Evolutionary conservation across 164 flowering plant genomes (phyloP), one percentile per base, ranked within the genome.

Genomic region (Sedum album): DNA sequence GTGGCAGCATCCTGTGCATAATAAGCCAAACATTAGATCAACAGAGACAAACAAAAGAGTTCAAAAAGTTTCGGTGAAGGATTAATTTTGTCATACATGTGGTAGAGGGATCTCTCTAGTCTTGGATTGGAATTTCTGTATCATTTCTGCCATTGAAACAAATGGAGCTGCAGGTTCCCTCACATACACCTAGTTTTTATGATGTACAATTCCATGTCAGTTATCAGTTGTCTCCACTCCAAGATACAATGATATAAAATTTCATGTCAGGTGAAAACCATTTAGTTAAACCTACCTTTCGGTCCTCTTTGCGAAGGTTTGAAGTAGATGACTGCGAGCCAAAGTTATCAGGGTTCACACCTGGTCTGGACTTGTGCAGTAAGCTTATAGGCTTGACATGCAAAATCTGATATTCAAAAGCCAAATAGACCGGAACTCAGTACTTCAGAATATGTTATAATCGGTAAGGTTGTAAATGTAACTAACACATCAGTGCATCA

Each of bases 131-230:
- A 95, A 95, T 77, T 80, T 94, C 53, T 76, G 82, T 74, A 86
- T 77, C 91, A 92, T 78, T 76, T 90, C 97, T 1, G 99, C 99
- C 72, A 71, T 81, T 63, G 97, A 92, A 77, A 95, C 78, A 62
- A 85, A 95, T 60, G 91, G 91, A 23, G 77, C 76, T 25, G 85
- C 74, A 61, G 75, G 75, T 74, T 91, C 97, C 69, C 97, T 82
- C 44, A 85, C 89, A 75, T 94, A 91, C 26, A 88, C 70, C 96
- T 89, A 60, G 28, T 71, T 3, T 35, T 35, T 35, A 7, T 7
- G 7, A 35, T 35, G 7, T 35, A 3, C 3, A 35, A 7, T 35
- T 35, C 38, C 38, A 35, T 35, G 38, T 35, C 7, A 35, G 38
- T 35, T 35, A 35, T 35, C n/a, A n/a, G 38, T 35, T 35, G 38